These are phyloP conservation scores for Ophiostoma triangulosporum DNA, from an alignment of 2,329 filamentous ascomycete genomes.

Conservation along the genomic window DNA sequence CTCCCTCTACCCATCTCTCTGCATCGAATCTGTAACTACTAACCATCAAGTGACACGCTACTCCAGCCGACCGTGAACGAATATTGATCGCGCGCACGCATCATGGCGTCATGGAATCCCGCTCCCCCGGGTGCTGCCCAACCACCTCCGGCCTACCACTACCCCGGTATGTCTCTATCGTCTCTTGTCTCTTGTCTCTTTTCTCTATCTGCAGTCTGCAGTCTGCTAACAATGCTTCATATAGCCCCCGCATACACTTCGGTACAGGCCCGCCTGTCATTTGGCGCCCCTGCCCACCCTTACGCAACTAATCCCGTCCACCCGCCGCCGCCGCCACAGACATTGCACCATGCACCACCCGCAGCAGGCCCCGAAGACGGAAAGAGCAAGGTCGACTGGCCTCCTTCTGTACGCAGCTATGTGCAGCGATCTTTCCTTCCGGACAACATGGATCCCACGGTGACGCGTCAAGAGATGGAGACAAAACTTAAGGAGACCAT, in stretches of 20 bases:
- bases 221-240: not conserved
- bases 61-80: not conserved
- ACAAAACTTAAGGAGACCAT: slow-evolving; percentile 76
- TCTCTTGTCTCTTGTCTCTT: not conserved
- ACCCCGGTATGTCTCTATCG: slow-evolving; percentile 7
- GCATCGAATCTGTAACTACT: slow-evolving; percentile 15
- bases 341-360: not conserved
- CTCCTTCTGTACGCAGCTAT: slow-evolving; percentile 70
- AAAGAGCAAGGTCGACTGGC: slow-evolving; percentile 59
- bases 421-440: slow-evolving; percentile 79
- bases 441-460: slow-evolving; percentile 50
- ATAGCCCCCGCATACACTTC: slow-evolving; percentile 29
- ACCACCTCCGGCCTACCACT: slow-evolving; percentile 15
- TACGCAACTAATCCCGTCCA: slow-evolving; percentile 15
- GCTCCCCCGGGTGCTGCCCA: slow-evolving; percentile 15
- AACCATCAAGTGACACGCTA: slow-evolving; percentile 8
- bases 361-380: slow-evolving; percentile 5
- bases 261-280: slow-evolving; percentile 28
- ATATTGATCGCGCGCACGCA: not conserved
- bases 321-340: slow-evolving; percentile 8
- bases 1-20: not conserved
- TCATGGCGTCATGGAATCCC: slow-evolving; percentile 13
- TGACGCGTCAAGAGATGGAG: slow-evolving; percentile 61
- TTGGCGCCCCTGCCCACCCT: slow-evolving; percentile 17
- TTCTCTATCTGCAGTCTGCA: not conserved